A percentile compares a stretch with the other conserved stretches of the same genome.
Evolutionary conservation across 352 stramenopile genomes (phyloP).

Genomic region (Pythium sp.): DNA sequence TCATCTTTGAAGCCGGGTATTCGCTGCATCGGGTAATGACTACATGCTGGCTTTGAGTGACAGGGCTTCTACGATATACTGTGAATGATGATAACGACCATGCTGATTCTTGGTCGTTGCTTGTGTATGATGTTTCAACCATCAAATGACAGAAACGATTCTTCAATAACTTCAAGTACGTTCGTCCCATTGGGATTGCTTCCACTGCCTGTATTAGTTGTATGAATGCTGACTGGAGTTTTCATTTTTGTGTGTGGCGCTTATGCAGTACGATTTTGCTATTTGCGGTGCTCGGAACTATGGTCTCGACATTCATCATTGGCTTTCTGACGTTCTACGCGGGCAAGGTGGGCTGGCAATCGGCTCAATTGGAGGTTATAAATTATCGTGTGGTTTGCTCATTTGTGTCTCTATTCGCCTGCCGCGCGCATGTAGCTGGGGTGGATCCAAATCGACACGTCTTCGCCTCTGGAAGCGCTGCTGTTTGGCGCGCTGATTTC

Average conservation of each 20-base stretch:
- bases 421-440: conserved; percentile 30
- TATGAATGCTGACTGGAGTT: not conserved
- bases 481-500: conserved; percentile 96
- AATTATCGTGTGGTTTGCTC: not conserved
- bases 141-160: conserved; percentile 78
- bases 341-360: conserved; percentile 42
- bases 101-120: not conserved
- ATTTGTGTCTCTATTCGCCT: not conserved
- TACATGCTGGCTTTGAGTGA: not conserved
- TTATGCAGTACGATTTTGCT: conserved; percentile 88
- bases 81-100: not conserved
- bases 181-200: not conserved
- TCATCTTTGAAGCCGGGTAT: conserved; percentile 98
- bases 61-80: not conserved
- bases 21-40: conserved; percentile 72
- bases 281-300: conserved; percentile 94
- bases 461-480: conserved; percentile 92
- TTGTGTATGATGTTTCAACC: not conserved
- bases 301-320: conserved; percentile 96
- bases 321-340: conserved; percentile 91
- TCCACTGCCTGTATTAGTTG: no score
- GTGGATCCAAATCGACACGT: conserved; percentile 88
- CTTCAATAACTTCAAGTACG: conserved; percentile 94
- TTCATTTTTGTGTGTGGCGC: not conserved
- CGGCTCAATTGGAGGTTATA: not conserved